A percentile compares a stretch with the other conserved stretches of the same genome.
Conservation (phyloP, 495 filamentous ascomycete genomes). For the Aspergillus carlsbadensis region DNA sequence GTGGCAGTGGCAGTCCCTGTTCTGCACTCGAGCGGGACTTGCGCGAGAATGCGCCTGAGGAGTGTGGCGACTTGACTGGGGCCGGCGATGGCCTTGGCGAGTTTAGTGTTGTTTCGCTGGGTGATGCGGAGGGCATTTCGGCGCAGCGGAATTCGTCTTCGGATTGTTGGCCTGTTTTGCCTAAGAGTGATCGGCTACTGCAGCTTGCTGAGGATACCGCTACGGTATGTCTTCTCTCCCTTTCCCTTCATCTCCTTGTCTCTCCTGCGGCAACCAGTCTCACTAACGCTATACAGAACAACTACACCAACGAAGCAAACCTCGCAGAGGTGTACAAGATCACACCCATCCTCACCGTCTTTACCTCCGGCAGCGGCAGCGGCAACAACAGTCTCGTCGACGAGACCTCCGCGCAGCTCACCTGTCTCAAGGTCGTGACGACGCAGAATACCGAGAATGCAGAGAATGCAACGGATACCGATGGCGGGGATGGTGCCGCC, state of each 20-base stretch:
- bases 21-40: not conserved
- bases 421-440: conserved; percentile 18
- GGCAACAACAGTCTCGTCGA: not conserved
- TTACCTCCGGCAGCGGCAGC: conserved; percentile 3
- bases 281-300: conserved; percentile 9
- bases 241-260: not conserved
- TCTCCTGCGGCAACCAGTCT: too few relatives aligned
- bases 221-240: not conserved
- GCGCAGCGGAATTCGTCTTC: conserved; percentile 8
- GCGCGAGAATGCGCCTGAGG: not conserved
- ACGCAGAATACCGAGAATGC: not conserved
- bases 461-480: not conserved
- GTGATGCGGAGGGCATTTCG: not conserved
- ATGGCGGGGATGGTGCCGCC: not conserved
- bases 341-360: conserved; percentile 17
- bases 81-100: conserved; percentile 7
- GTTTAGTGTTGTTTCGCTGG: conserved; percentile 11
- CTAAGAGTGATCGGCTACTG: conserved; percentile 11
- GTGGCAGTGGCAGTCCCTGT: not conserved
- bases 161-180: conserved; percentile 15
- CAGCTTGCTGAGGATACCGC: conserved; percentile 5
- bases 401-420: conserved; percentile 8
- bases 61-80: conserved; percentile 6
- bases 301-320: conserved; percentile 8
- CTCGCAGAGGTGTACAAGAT: conserved; percentile 13